A percentile compares a stretch with the other conserved stretches of the same genome.
Evolutionary conservation across 2,329 filamentous ascomycete genomes (phyloP).

Genomic region (Neofusicoccum kwambonambiense): DNA sequence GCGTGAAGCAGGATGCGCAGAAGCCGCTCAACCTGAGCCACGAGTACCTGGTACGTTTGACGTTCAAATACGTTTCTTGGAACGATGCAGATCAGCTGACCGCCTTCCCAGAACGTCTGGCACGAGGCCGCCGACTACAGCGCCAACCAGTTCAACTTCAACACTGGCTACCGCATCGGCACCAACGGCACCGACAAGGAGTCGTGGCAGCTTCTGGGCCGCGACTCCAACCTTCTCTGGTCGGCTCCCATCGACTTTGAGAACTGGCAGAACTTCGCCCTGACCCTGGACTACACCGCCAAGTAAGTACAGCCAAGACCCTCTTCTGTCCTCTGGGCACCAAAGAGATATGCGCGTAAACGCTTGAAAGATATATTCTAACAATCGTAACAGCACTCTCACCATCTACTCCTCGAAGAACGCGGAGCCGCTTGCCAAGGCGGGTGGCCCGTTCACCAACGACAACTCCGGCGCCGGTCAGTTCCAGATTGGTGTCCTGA

Average conservation of each 20-base stretch:
- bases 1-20: conserved; percentile 52
- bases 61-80: conserved; percentile 23
- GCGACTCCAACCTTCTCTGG: conserved; percentile 45
- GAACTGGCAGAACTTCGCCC: conserved; percentile 62
- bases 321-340: not conserved
- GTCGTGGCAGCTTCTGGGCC: conserved; percentile 41
- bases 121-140: conserved; percentile 42
- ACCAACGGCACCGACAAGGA: conserved; percentile 50
- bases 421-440: conserved; percentile 44
- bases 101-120: conserved; percentile 33
- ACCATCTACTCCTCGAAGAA: conserved; percentile 59
- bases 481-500: conserved; percentile 62
- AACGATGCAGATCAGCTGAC: not conserved
- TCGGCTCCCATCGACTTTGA: conserved; percentile 49
- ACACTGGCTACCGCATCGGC: conserved; percentile 54
- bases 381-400: conserved; percentile 45
- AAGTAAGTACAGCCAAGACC: conserved; percentile 43
- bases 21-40: conserved; percentile 59
- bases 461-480: conserved; percentile 59
- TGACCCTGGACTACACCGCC: conserved; percentile 57
- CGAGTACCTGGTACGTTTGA: conserved; percentile 55
- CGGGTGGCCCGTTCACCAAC: conserved; percentile 49
- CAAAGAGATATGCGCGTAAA: not conserved
- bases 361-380: not conserved
- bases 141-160: conserved; percentile 47